Base-by-base conservation (phyloP, 2,329 filamentous ascomycete species). In the Cladorrhinum sp. region DNA sequence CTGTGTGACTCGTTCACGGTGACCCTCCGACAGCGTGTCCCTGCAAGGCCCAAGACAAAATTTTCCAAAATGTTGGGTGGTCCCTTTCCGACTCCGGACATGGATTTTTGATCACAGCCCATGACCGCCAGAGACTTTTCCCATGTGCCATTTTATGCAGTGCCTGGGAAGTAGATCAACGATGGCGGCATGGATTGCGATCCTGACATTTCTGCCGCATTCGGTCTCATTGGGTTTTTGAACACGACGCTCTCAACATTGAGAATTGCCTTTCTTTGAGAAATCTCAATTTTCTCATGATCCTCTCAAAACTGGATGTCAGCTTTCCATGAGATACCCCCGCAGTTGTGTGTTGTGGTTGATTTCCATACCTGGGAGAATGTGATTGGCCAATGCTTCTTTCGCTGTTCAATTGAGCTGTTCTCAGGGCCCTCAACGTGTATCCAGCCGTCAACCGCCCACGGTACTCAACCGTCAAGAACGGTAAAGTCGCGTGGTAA, bases 81-180 rank as follows among this genome's bases (percentile, higher is more conserved):
- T 30, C n/a, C 49, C 36, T 49, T 56, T 64, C 64, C 64, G 64
- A 62, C 53, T 55, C 64, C 64, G 64, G 42, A 46, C 42, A 46
- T 46, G 42, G 18, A 46, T 46, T 46, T 46, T 46, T 20, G 42
- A 12, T 46, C 16, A 21, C 8, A 18, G 42, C 42, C 42, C 42
- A 46, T 21, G n/a, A 21, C 42, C 42, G 4, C 42, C 16, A 42
- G 36, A 46, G 18, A 18, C 3, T 46, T 18, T 46, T 46, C 7
- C 16, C 18, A 46, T 46, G 16, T 46, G 42, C 18, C 36, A 42
- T n/a, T 14, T 10, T 16, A n/a, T n/a, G n/a, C n/a, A n/a, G n/a
- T n/a, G n/a, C n/a, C n/a, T n/a, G n/a, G n/a, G n/a, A n/a, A 42
- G 10, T 42, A 7, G 36, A 16, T 42, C 36, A 16, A 46, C 14